Evolutionary conservation across 306 rosid species (phyloP).

Genomic region (Begonia masoniana): DNA sequence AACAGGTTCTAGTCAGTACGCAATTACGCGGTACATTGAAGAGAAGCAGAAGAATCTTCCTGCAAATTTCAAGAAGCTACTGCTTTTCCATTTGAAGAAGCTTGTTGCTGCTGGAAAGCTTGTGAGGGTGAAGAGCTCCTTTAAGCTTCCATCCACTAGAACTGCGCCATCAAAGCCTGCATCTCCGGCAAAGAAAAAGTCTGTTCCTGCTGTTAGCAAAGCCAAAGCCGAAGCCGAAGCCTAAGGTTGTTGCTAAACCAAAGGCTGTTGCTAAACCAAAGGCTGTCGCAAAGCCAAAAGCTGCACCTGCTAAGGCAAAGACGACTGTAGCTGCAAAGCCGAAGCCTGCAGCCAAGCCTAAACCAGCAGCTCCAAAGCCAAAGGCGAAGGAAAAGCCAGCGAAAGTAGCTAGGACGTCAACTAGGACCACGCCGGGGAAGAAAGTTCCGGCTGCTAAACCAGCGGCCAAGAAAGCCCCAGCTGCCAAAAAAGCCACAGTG

Average conservation of each 20-base stretch:
- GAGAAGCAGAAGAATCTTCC: conserved; percentile 66
- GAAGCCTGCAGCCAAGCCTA: conserved; percentile 8
- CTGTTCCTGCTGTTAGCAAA: conserved; percentile 16
- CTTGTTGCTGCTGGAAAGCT: conserved; percentile 52
- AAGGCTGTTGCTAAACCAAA: conserved; percentile 16
- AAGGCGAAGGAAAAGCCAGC: conserved; percentile 15
- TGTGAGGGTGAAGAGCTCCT: conserved; percentile 62
- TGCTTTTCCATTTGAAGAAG: conserved; percentile 59
- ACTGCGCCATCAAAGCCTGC: conserved; percentile 8
- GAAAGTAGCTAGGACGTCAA: neutral
- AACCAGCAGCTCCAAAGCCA: conserved; percentile 10
- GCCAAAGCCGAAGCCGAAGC: conserved; percentile 3
- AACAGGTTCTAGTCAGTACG: conserved; percentile 85
- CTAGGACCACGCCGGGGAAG: neutral
- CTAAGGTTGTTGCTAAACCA: too few relatives aligned
- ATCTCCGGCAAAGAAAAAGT: conserved; percentile 27
- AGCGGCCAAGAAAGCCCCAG: neutral
- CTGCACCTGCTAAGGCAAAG: conserved; percentile 9
- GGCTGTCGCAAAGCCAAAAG: conserved; percentile 5
- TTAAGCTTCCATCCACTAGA: conserved; percentile 32
- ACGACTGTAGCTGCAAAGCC: conserved; percentile 11
- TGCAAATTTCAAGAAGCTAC: conserved; percentile 48
- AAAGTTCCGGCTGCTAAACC: neutral
- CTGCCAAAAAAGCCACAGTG: neutral
- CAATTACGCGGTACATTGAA: conserved; percentile 64